Evolutionary conservation across 768 basidiomycete genomes (phyloP), one percentile per base, ranked within the genome.

Genomic region (Suillus discolor): DNA sequence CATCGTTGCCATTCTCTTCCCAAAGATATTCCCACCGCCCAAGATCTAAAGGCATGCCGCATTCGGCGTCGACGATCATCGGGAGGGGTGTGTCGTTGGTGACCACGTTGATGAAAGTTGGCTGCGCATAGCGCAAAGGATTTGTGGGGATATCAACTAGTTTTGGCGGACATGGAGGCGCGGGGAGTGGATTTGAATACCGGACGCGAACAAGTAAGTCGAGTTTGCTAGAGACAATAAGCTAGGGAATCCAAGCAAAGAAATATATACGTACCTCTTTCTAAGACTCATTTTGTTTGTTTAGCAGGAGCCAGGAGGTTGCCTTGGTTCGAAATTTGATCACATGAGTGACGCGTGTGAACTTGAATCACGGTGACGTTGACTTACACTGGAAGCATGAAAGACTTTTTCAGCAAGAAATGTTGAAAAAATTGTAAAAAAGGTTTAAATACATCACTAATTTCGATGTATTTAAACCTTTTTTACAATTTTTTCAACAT

Each of bases 151-250:
- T 91, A 65, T 97, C 86, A 72, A 99, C 84, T 4, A 99, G 80
- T 79, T 97, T 97, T 34, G 97, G 97, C 7, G 97, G 97, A 83
- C 93, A 98, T 83, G 97, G 95, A 38, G 97, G 97, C 15, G 95
- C 84, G 2, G 97, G 97, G 3, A 99, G 86, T 3, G 96, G 96
- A 78, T 99, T 97, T 47, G 89, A 86, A 77, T 96, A 99, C 15
- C 97, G 91, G 41, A 97, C 95, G 62, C 94, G 89, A 60, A 97
- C 93, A 62, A 98, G 84, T 34, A 99, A 87, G 77, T 98, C 96
- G 60, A 96, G 84, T 79, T 95, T 96, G 70, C 87, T 82, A 81
- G 78, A 69, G 75, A 79, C 44, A 9, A 45, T 16, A 18, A 49
- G 12, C 51, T 67, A 31, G 68, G 57, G n/a, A 45, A 11, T 6